Base-by-base conservation (phyloP, 371 early-diverging fungal species). In the Dichotomocladium elegans region DNA sequence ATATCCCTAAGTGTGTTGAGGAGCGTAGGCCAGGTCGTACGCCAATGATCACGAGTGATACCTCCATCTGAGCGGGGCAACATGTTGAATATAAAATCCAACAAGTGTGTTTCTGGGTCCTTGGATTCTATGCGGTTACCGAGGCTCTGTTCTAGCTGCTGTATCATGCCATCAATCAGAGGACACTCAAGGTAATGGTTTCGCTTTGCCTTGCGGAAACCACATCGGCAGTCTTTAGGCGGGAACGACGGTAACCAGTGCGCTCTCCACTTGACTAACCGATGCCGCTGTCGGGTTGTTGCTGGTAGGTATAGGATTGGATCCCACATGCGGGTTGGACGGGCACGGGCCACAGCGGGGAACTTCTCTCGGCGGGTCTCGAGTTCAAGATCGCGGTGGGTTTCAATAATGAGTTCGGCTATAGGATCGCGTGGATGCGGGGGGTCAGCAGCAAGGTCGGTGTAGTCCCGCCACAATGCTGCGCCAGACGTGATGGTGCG, bases 241-340 rank as follows among this genome's bases (percentile, higher is more conserved):
- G 49, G 49, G 8, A 9, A 49, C 11, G 49, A 15, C 2, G 49
- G 49, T 10, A 49, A 24, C 49, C 49, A 49, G 34, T 30, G 34
- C 31, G 35, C 19, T 9, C 49, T 17, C 49, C 49, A 49, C 35
- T 49, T 47, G 30, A 47, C 25, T 15, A 47, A 22, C 5, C 49
- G 49, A 24, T 49, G 49, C 9, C 49, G 49, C 17, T 19, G 15
- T n/a, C 9, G 12, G 31, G 33, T 34, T 17, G 30, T 12, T 10
- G 14, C 12, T 3, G 49, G 49, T 8, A 49, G 35, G 8, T 22
- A 33, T 17, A 33, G 22, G 24, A 49, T 27, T 5, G 49, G 49
- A 21, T 49, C 49, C 34, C 31, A 34, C 9, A 6, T 21, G 9
- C 45, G 25, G 11, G 4, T 9, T 12, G 45, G 24, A 15, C 9